Evolutionary conservation across 306 rosid genomes (phyloP), one percentile per base, ranked within the genome.

Genomic region (Ceratonia siliqua): DNA sequence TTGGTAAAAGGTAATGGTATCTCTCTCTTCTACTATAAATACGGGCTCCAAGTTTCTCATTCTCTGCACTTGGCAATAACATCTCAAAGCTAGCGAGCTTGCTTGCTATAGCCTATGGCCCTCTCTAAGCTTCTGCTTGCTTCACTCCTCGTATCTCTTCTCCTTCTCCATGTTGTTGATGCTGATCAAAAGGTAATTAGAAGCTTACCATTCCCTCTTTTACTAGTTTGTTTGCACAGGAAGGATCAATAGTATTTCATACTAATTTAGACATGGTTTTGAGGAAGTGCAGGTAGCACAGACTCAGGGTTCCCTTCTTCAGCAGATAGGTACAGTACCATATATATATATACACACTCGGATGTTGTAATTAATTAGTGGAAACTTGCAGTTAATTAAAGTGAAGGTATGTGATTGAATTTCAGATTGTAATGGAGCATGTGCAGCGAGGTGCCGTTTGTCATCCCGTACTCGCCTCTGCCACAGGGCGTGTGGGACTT

Each of bases 401-500:
- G n/a, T n/a, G n/a, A n/a, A n/a, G n/a, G n/a, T n/a, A n/a, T n/a
- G n/a, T n/a, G n/a, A n/a, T n/a, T 50, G 56, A 50, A 22, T 24
- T 55, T 73, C 82, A 91, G 96, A 85, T 52, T 86, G 93, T 36
- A 81, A 30, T 1, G 84, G 66, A 33, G 85, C 83, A 42, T 89
- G 96, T 71, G 71, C 21, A 1, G 78, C 57, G 6, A 80, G 97
- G 64, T 92, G 93, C 35, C 72, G 70, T 21, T 68, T 78, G 35
- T 78, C 93, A 18, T 92, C 93, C 2, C 77, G 96, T 70, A 90
- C 64, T 7, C 11, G 18, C 20, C 50, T 82, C 8, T 88, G 97
- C 77, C 82, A 85, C 58, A 81, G 92, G 72, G 92, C 90, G 0
- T 89, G 97, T 11, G 89, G 89, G 21, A 89, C 92, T 5, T 92